Base-by-base conservation (phyloP, 2,329 filamentous ascomycete species). In the Harringtonia lauricola region DNA sequence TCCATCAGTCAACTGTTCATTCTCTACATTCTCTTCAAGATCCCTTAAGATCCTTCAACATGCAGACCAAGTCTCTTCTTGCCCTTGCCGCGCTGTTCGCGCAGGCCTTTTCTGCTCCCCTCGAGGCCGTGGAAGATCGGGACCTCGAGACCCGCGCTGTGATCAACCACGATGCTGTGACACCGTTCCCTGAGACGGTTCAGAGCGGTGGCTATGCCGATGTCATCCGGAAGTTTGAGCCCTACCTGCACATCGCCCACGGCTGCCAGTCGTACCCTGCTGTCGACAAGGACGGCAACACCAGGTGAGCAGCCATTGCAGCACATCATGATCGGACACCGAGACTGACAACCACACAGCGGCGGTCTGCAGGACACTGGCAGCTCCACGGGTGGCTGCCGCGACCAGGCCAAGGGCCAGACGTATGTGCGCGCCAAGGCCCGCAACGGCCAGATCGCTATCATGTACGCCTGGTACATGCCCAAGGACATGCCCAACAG, bases 381-480 rank as follows among this genome's bases (percentile, higher is more conserved):
- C 18, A 49, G 43, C 19, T 49, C 54, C 3, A 52, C 46, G 15
- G 54, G 56, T 24, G 54, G 51, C 34, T 64, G 59, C 52, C 50
- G 45, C 43, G 56, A 56, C 40, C 50, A 41, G 1, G 48, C 36
- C 47, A 57, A 54, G 33, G 62, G 60, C 21, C 61, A 65, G 48
- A 58, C 58, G 2, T 65, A 65, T 43, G 58, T 54, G 15, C 54
- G 62, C n/a, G 55, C 53, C 22, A 47, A 45, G 2, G 42, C 42
- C 26, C 44, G 54, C 38, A 54, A 56, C 15, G 54, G 48, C 22
- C 46, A 50, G 15, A 56, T 55, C 31, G 60, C 51, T 38, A 59
- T 65, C 52, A 64, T 65, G 61, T 65, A 64, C 47, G 49, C 60
- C 12, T 65, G 63, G 64, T 68, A 67, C 52, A 58, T 64, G 51